phyloP scores from a whole-genome alignment of 441 rosid species.

The Rhodomyrtus psidioides region DNA sequence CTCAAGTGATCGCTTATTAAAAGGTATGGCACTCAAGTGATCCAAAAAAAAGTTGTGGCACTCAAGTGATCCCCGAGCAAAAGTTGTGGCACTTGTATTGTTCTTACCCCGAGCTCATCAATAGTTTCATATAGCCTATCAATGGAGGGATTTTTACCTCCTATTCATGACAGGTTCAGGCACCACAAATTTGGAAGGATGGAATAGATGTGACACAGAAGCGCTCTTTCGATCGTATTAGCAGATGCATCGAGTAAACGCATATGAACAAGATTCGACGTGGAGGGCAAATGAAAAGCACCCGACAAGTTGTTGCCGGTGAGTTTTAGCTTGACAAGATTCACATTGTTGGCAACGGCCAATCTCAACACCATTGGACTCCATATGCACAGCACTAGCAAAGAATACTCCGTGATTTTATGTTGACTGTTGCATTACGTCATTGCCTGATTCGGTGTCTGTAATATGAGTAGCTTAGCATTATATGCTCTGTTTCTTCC shows the following conservation, averaged over 20 bases:
- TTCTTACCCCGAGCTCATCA: too few relatives aligned
- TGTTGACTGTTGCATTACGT: not conserved
- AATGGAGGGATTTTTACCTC: not conserved
- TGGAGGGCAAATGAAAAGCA: not conserved
- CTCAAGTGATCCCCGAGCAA: too few relatives aligned
- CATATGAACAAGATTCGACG: not conserved
- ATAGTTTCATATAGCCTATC: not conserved
- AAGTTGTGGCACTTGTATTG: too few relatives aligned
- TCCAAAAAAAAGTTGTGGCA: too few relatives aligned
- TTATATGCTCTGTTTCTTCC: not conserved
- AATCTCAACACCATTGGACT: not conserved
- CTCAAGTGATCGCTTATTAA: too few relatives aligned
- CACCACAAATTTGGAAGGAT: not conserved
- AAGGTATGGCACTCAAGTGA: too few relatives aligned
- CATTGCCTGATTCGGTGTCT: not conserved
- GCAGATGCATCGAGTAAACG: not conserved
- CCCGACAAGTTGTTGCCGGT: not conserved
- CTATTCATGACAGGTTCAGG: not conserved
- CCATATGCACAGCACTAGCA: not conserved
- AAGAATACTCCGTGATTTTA: not conserved
- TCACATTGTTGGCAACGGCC: not conserved
- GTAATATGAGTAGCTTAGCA: not conserved
- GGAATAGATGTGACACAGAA: not conserved
- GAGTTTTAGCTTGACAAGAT: not conserved
- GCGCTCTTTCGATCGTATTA: not conserved